These are phyloP conservation scores for Mortierella sp. DNA, from an alignment of 371 early-diverging fungal species.

Conservation along the genomic window DNA sequence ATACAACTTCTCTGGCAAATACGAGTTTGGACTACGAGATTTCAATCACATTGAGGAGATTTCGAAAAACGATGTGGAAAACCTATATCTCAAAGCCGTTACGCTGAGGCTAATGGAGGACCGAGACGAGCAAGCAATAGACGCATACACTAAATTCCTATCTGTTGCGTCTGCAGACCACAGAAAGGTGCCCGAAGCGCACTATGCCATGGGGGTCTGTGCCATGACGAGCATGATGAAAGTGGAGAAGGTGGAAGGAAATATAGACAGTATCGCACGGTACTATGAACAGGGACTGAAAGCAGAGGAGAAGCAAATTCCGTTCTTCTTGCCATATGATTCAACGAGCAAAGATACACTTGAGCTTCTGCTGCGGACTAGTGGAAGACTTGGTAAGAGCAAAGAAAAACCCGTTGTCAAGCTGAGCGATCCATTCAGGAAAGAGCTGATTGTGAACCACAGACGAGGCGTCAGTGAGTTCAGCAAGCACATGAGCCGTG, in stretches of 20 bases:
- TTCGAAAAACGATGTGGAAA: conserved; percentile 30
- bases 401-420: conserved; percentile 29
- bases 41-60: conserved; percentile 31
- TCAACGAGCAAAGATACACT: conserved; percentile 30
- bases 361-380: conserved; percentile 18
- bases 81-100: conserved; percentile 29
- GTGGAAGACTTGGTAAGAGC: conserved; percentile 17
- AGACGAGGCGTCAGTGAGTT: conserved; percentile 26
- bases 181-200: conserved; percentile 34
- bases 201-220: conserved; percentile 22
- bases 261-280: conserved; percentile 17
- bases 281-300: conserved; percentile 27
- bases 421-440: conserved; percentile 30
- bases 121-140: conserved; percentile 29
- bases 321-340: conserved; percentile 27
- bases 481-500: conserved; percentile 25
- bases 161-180: conserved; percentile 29
- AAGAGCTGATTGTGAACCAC: conserved; percentile 33
- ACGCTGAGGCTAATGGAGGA: conserved; percentile 30
- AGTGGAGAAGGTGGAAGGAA: no score
- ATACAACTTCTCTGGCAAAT: conserved; percentile 26
- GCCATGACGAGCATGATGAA: no score
- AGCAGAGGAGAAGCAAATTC: conserved; percentile 33
- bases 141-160: conserved; percentile 35
- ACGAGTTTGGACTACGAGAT: conserved; percentile 29